Conservation (phyloP, 2,329 filamentous ascomycete genomes). For the Davidsoniella neocaledoniae region DNA sequence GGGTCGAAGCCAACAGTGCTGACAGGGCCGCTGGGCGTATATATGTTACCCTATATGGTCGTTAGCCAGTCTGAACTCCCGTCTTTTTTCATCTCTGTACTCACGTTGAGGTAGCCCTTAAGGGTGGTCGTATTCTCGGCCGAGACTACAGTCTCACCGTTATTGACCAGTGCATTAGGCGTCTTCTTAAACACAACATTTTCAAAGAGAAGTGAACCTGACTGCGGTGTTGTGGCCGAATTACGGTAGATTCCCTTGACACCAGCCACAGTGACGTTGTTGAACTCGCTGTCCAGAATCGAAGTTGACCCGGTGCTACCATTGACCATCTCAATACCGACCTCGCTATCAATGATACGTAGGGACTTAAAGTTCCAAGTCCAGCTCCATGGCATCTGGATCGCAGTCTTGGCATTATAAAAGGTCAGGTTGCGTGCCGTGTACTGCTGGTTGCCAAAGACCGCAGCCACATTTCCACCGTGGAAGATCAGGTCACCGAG, state of each 20-base stretch:
- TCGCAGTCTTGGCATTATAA: slow-evolving; percentile 45
- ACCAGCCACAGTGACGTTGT: slow-evolving; percentile 13
- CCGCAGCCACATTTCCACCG: slow-evolving; percentile 44
- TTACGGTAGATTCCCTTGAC: slow-evolving; percentile 25
- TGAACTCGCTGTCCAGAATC: slow-evolving; percentile 56
- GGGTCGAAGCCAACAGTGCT: slow-evolving; percentile 31
- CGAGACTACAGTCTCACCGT: slow-evolving; percentile 26
- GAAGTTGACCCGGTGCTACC: slow-evolving; percentile 58
- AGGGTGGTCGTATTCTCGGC: background rate
- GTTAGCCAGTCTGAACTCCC: background rate
- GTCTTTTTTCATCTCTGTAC: background rate
- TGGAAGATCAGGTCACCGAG: slow-evolving; percentile 54
- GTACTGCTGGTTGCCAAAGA: slow-evolving; percentile 52
- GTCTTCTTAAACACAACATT: slow-evolving; percentile 27
- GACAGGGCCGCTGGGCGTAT: slow-evolving; percentile 30
- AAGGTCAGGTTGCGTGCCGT: slow-evolving; percentile 53
- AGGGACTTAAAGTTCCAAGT: slow-evolving; percentile 57
- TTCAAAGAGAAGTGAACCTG: slow-evolving; percentile 30
- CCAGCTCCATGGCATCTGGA: slow-evolving; percentile 63
- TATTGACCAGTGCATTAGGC: slow-evolving; percentile 21
- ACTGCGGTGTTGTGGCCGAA: slow-evolving; percentile 35
- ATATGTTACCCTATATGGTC: slow-evolving; percentile 43
- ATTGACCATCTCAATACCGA: slow-evolving; percentile 50
- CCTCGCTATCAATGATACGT: slow-evolving; percentile 42
- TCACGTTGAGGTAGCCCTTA: slow-evolving; percentile 19